These are phyloP conservation scores for Eucalyptus erythrocorys DNA, from an alignment of 345 rosid species.

Conservation along the genomic window DNA sequence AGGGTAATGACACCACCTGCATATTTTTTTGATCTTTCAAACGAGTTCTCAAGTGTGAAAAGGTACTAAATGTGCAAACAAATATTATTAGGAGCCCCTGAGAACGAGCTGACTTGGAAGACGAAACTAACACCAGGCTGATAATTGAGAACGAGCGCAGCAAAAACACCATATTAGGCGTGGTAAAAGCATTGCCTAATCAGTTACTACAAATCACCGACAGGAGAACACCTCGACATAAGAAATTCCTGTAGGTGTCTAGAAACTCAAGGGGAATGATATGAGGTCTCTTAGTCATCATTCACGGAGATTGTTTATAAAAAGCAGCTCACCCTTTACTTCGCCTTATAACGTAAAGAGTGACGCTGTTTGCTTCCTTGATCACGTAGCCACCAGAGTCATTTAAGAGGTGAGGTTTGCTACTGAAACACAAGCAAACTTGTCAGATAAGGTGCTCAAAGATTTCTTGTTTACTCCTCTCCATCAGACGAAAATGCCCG, in stretches of 20 bases:
- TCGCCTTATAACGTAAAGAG: not conserved
- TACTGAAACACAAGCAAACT: not conserved
- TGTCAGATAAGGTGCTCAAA: not conserved
- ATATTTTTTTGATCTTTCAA: too few species aligned
- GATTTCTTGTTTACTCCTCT: not conserved
- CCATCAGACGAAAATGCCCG: not conserved
- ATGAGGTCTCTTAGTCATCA: not conserved
- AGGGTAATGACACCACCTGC: too few species aligned
- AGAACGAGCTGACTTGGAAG: too few species aligned
- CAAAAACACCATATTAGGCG: too few species aligned
- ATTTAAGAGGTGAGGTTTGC: not conserved
- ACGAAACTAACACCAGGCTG: too few species aligned
- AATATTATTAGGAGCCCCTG: too few species aligned
- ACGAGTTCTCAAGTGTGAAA: too few species aligned
- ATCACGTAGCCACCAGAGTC: not conserved
- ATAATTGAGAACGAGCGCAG: too few species aligned
- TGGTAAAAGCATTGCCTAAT: too few species aligned
- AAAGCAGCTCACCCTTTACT: not conserved
- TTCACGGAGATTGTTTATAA: not conserved
- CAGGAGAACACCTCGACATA: not conserved
- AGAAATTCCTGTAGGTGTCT: not conserved
- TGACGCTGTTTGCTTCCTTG: not conserved
- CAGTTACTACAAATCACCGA: too few species aligned
- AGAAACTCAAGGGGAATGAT: not conserved
- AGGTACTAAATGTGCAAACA: too few species aligned